phyloP scores from a whole-genome alignment of 2,329 filamentous ascomycete genomes.

The Botrytis elliptica region DNA sequence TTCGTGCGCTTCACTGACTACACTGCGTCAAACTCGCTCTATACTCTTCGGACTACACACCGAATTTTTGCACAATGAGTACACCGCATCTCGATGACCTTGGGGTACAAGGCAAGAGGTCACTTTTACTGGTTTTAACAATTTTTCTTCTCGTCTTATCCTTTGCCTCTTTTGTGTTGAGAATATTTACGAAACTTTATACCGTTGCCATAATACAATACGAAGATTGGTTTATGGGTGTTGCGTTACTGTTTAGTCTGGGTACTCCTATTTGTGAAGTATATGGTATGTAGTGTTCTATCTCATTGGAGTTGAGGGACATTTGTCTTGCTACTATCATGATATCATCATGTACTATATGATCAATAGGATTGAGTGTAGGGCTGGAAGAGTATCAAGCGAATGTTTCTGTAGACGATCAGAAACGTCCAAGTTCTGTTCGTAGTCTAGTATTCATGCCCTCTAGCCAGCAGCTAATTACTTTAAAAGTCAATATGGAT shows the following conservation, averaged over 20 bases:
- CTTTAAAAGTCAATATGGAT: slow-evolving; percentile 11
- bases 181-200: no score
- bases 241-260: no score
- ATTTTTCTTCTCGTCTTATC: no score
- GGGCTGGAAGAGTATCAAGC: slow-evolving; percentile 23
- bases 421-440: neutral
- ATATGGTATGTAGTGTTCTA: neutral
- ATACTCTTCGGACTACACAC: neutral
- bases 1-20: accelerated
- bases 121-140: neutral
- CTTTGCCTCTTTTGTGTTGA: no score
- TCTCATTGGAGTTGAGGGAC: neutral
- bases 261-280: no score
- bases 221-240: no score
- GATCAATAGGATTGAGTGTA: slow-evolving; percentile 20
- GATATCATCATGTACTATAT: neutral
- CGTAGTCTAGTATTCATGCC: no score
- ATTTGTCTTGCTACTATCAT: slow-evolving; percentile 14
- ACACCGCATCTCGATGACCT: neutral
- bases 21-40: neutral
- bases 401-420: slow-evolving; percentile 21
- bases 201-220: no score
- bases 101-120: neutral
- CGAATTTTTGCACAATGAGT: neutral
- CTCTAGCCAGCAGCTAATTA: neutral